Conservation (phyloP, 306 rosid genomes). For the Macrotyloma uniflorum region DNA sequence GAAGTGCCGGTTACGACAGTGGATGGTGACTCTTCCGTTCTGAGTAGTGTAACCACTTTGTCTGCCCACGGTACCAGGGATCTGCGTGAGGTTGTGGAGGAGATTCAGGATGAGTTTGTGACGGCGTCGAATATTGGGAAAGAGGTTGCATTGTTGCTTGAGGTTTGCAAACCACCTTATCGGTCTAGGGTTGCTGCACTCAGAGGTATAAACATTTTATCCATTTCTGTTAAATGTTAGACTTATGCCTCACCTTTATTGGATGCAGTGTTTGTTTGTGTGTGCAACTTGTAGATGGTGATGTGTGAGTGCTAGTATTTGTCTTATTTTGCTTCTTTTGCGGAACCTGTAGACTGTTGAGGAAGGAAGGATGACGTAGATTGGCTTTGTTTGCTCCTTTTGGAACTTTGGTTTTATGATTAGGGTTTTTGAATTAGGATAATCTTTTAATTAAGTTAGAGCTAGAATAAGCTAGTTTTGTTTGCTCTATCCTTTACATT, state of each 20-base stretch:
- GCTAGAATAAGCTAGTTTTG: neutral
- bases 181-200: constrained; percentile 61
- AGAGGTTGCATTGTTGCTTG: constrained; percentile 91
- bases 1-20: constrained; percentile 48
- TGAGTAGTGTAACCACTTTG: constrained; percentile 78
- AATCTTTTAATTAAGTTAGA: neutral
- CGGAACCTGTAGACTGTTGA: neutral
- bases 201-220: constrained; percentile 57
- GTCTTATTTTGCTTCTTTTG: neutral
- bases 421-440: neutral
- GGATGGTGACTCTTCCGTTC: constrained; percentile 80
- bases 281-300: neutral
- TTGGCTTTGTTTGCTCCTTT: neutral
- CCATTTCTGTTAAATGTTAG: neutral
- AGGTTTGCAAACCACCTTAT: constrained; percentile 86
- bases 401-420: neutral
- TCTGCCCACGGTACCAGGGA: constrained; percentile 77
- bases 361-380: neutral
- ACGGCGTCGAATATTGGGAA: constrained; percentile 75
- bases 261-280: neutral
- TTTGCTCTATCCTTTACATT: neutral
- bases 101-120: constrained; percentile 86
- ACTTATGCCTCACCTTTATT: neutral
- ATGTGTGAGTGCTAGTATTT: neutral
- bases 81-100: constrained; percentile 80